Conservation (phyloP, 345 rosid genomes). For the Aegle marmelos region DNA sequence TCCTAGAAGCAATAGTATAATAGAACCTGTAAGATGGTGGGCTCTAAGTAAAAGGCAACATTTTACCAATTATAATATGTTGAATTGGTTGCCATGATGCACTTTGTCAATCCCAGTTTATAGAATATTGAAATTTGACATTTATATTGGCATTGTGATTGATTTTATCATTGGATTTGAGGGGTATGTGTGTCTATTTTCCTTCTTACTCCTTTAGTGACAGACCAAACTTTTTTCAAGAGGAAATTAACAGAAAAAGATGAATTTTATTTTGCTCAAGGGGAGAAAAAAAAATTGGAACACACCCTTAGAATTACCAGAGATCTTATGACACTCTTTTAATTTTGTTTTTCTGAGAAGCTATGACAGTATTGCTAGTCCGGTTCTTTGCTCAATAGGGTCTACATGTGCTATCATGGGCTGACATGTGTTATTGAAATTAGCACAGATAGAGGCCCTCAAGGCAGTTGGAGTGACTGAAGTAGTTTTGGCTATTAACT, state of each 20-base stretch:
- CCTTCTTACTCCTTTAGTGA: background rate
- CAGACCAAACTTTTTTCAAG: background rate
- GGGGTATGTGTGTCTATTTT: background rate
- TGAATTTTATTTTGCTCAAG: background rate
- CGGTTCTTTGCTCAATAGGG: background rate
- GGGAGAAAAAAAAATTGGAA: background rate
- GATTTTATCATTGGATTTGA: background rate
- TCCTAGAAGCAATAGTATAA: background rate
- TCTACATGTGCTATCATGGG: background rate
- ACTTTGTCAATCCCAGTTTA: background rate
- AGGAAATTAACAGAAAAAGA: background rate
- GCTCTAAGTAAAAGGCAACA: constrained; percentile 7
- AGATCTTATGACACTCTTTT: background rate
- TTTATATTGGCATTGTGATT: background rate
- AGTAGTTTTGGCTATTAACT: constrained; percentile 96
- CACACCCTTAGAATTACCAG: too few species aligned
- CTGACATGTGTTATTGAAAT: background rate
- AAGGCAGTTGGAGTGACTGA: constrained; percentile 93
- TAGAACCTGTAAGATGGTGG: background rate
- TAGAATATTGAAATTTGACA: background rate
- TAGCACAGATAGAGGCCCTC: constrained; percentile 86
- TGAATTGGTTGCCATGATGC: background rate
- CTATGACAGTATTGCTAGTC: background rate
- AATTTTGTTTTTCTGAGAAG: too few species aligned
- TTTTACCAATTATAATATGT: background rate